Evolutionary conservation across 805 yeast species (phyloP), one percentile per base, ranked within the genome.

Genomic region (Ogataea angusta): DNA sequence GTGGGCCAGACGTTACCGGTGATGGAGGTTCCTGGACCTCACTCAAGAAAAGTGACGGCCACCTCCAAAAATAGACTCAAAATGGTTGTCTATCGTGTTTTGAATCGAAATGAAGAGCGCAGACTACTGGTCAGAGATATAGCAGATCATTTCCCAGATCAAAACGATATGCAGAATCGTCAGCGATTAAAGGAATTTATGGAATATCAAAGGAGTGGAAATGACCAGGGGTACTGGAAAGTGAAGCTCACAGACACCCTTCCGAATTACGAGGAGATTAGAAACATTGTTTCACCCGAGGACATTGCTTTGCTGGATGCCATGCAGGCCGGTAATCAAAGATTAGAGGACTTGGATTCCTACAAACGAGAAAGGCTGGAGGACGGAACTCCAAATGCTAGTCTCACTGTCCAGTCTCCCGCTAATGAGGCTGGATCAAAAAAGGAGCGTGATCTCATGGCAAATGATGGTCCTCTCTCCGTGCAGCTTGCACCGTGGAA

Each of bases 21-120:
- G 2, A 85, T 86, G 34, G 96, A 88, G 55, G 83, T 93, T 24
- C 99, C 99, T 0, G 97, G 98, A 1, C 99, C 99, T 2, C 96
- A 93, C 59, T 88, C 97, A 1, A 76, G 99, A 62, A 89, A 88
- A 54, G 97, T 90, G 16, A 90, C 98, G 1, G 83, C 96, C 3
- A 90, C 95, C 17, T 80, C 89, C 30, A 90, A 91, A 54, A 90
- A 89, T 57, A 72, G 99, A 47, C 68, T 93, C 49, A 89, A 86
- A 62, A 90, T 93, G 96, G 81, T 93, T 52, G 98, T 89, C 2
- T 91, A 78, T 55, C 76, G 98, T 38, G 85, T 89, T 0, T 69
- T 93, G 63, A 87, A 89, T 60, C 78, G 80, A 46, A 80, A 75
- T 33, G 84, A 84, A 3, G 75, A 78, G 26, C 80, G 84, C 28